Percentiles rank a stretch among this genome's conserved stretches.
These are phyloP conservation scores for Nissolia schottii DNA, from an alignment of 306 rosid genomes.

Conservation along the genomic window DNA sequence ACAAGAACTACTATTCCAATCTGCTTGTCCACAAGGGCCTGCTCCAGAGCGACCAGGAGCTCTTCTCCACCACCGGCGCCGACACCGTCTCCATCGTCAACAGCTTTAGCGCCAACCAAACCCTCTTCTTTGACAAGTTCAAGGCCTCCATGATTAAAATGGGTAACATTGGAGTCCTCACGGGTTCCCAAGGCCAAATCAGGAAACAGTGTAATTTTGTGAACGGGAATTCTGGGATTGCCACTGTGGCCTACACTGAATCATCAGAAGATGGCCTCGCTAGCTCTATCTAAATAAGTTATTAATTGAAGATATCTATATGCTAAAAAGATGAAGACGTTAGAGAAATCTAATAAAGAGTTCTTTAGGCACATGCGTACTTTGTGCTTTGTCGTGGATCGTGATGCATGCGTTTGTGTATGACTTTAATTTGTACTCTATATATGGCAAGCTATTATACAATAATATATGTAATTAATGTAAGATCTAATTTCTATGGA, in stretches of 20 bases:
- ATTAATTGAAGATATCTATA: not conserved
- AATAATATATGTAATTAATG: too few species aligned
- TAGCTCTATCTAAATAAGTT: not conserved
- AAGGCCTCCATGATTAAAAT: conserved; percentile 32
- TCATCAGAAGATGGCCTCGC: not conserved
- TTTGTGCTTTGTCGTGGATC: not conserved
- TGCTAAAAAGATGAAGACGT: not conserved
- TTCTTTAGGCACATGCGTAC: not conserved
- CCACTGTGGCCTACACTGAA: not conserved
- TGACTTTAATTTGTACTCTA: not conserved
- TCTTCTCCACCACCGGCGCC: conserved; percentile 30
- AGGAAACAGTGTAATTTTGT: conserved; percentile 27
- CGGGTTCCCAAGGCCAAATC: conserved; percentile 13
- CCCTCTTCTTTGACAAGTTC: conserved; percentile 20
- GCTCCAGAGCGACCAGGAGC: conserved; percentile 36
- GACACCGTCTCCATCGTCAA: conserved; percentile 25
- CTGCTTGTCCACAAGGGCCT: conserved; percentile 23
- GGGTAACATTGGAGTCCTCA: conserved; percentile 33
- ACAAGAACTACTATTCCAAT: conserved; percentile 30
- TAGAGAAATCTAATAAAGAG: not conserved
- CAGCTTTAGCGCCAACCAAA: not conserved
- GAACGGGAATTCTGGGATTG: conserved; percentile 6
- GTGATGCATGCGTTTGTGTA: not conserved
- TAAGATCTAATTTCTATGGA: not conserved
- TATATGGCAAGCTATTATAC: not conserved